A percentile compares a stretch with the other conserved stretches of the same genome.
phyloP scores from a whole-genome alignment of 2,329 filamentous ascomycete species.

The Fusarium hostae region DNA sequence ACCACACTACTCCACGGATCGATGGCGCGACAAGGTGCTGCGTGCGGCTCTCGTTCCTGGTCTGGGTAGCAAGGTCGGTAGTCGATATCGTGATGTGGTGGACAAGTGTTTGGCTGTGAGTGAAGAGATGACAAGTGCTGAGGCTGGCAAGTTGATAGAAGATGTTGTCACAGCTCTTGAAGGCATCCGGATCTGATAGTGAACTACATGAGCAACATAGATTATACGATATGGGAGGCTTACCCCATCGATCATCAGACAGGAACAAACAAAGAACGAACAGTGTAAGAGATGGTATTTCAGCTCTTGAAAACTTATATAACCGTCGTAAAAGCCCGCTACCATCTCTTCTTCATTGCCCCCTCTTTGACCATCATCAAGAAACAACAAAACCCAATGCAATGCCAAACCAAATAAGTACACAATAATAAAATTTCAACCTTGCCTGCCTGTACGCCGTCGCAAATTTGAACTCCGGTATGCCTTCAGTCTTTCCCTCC shows the following conservation, averaged over 20 bases:
- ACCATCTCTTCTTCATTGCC: slow-evolving; percentile 21
- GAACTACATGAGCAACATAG: neutral
- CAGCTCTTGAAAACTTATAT: slow-evolving; percentile 39
- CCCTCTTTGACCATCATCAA: slow-evolving; percentile 24
- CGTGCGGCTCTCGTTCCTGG: slow-evolving; percentile 54
- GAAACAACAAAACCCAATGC: slow-evolving; percentile 26
- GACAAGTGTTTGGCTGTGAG: slow-evolving; percentile 53
- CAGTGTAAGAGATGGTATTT: slow-evolving; percentile 34
- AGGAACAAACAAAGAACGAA: slow-evolving; percentile 4
- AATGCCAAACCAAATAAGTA: slow-evolving; percentile 37
- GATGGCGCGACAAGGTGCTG: slow-evolving; percentile 57
- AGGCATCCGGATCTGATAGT: slow-evolving; percentile 47
- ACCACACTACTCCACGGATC: slow-evolving; percentile 54
- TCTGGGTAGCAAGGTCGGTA: slow-evolving; percentile 55
- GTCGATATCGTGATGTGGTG: slow-evolving; percentile 54
- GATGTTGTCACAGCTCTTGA: slow-evolving; percentile 55
- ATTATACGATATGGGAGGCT: neutral
- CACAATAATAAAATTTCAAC: slow-evolving; percentile 35
- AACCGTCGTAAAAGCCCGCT: slow-evolving; percentile 37
- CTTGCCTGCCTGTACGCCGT: slow-evolving; percentile 39
- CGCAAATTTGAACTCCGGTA: slow-evolving; percentile 36
- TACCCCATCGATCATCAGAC: neutral
- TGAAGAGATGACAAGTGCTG: slow-evolving; percentile 52
- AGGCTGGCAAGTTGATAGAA: slow-evolving; percentile 56
- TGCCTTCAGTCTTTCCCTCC: slow-evolving; percentile 23